Conservation (phyloP, 2,329 filamentous ascomycete species). For the Talaromyces atroroseus region DNA sequence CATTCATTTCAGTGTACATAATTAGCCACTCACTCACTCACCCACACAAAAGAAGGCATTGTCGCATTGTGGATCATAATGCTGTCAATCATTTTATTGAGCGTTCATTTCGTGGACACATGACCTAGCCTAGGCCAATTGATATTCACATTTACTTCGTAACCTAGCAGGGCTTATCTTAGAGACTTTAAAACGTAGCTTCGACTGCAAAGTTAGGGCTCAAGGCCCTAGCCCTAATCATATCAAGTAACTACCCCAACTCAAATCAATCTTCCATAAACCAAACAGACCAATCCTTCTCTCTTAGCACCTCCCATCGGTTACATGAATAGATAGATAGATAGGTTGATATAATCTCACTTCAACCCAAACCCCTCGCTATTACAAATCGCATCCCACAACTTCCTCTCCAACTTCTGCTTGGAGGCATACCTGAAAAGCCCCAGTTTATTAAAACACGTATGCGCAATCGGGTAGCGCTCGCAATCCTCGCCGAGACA, state of each 20-base stretch:
- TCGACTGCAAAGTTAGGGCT: background rate
- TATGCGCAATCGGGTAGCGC: constrained; percentile 78
- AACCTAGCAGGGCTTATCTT: too few relatives aligned
- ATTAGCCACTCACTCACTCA: background rate
- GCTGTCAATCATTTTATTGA: too few relatives aligned
- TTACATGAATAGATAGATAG: too few relatives aligned
- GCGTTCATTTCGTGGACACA: too few relatives aligned
- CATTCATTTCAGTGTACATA: constrained; percentile 13
- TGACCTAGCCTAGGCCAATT: background rate
- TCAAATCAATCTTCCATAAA: too few relatives aligned
- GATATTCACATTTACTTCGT: too few relatives aligned
- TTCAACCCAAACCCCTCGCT: constrained; percentile 92
- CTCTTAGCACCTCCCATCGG: too few relatives aligned
- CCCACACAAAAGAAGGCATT: too few relatives aligned
- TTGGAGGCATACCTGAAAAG: constrained; percentile 66
- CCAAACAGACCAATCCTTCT: too few relatives aligned
- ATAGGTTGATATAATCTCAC: constrained; percentile 37
- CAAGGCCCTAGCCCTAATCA: background rate
- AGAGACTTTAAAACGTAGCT: too few relatives aligned
- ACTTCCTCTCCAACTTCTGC: constrained; percentile 61
- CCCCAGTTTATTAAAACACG: constrained; percentile 82
- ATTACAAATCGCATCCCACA: constrained; percentile 83
- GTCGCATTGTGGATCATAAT: background rate
- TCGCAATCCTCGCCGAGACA: constrained; percentile 69
- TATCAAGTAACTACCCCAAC: background rate